A percentile compares a stretch with the other conserved stretches of the same genome.
phyloP scores from a whole-genome alignment of 768 basidiomycete species.

The Amanita brunnescens region DNA sequence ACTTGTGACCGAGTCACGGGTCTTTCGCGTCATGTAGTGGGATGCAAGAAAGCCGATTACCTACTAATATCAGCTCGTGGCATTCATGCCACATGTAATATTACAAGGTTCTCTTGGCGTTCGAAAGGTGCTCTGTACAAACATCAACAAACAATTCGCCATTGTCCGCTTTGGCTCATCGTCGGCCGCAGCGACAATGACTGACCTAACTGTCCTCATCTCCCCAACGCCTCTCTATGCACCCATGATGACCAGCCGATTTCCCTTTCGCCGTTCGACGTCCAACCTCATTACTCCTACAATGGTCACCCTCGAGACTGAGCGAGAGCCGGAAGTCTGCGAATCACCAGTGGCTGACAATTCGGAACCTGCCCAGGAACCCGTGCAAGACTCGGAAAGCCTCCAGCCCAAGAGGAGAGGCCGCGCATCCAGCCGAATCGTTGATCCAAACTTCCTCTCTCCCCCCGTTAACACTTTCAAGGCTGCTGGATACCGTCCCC shows the following conservation, averaged over 20 bases:
- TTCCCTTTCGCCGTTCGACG: constrained; percentile 24
- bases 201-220: constrained; percentile 44
- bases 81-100: no score
- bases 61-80: no score
- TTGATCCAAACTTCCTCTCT: constrained; percentile 31
- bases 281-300: constrained; percentile 22
- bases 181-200: constrained; percentile 25
- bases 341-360: constrained; percentile 12
- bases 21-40: no score
- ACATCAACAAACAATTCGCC: background rate
- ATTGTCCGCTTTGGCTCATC: no score
- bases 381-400: background rate
- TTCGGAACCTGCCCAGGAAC: constrained; percentile 10
- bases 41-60: no score
- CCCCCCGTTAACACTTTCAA: constrained; percentile 44
- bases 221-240: constrained; percentile 38
- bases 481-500: constrained; percentile 14
- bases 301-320: constrained; percentile 37
- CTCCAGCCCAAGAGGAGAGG: constrained; percentile 9
- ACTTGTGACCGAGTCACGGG: no score
- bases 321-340: constrained; percentile 13
- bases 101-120: no score
- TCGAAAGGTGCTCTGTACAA: no score
- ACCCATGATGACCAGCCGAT: constrained; percentile 15
- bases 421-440: constrained; percentile 7